Base-by-base conservation (phyloP, 768 basidiomycete species). In the Melanogaster broomeanus region DNA sequence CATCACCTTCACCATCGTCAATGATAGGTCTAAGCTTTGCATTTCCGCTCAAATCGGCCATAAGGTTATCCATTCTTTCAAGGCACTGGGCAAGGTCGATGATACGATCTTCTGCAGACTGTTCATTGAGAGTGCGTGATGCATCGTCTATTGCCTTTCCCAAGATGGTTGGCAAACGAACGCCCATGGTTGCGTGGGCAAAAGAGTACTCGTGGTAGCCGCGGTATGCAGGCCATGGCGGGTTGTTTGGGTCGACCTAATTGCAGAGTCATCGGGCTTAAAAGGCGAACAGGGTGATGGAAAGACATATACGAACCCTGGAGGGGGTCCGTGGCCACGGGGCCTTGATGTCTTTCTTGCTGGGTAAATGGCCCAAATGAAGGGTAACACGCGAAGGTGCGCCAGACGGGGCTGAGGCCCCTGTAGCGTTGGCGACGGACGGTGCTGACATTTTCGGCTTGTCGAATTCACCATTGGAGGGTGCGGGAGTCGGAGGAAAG, bases 71-170 rank as follows among this genome's bases (percentile, higher is more conserved):
- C 90, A 97, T 92, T 56, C 95, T 81, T 56, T 93, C 84, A 55
- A 96, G 89, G 70, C 89, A 94, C 51, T 80, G 75, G 56, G 85
- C 84, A 55, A 98, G 84, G 68, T 98, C 95, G 53, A 88, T 73
- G 60, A 97, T 82, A 40, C 76, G 77, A 56, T 97, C 93, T 66
- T 96, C 94, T 21, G 82, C 76, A 37, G 82, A 88, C 70, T 92
- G 79, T 6, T 87, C 85, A 71, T 97, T 96, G 59, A 97, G 81
- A 24, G 94, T 97, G 60, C 85, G 82, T 48, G 88, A 88, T 9
- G 87, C 78, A 64, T 98, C 95, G 62, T 95, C 93, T 61, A 97
- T 94, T 12, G 90, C 95, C 73, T 97, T 98, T 57, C 93, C 92
- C 42, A 97, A 77, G 57, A 98, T 98, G 35, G 95, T 96, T 2